phyloP scores from a whole-genome alignment of 768 basidiomycete species.

The Russula vinacea region DNA sequence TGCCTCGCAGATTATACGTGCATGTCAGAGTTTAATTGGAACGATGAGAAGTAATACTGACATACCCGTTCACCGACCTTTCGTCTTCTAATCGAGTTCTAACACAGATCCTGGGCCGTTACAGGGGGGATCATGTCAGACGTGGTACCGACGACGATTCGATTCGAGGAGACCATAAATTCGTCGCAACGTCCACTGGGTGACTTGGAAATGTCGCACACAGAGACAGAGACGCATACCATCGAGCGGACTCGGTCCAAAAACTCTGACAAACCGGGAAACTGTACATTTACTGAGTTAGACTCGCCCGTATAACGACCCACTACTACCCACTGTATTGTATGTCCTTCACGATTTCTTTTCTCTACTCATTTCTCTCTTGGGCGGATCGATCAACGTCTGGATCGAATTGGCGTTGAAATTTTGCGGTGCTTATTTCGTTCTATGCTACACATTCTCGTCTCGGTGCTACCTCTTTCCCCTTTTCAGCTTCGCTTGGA shows the following conservation, averaged over 20 bases:
- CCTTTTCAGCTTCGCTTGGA: background rate
- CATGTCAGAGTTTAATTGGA: conserved; percentile 25
- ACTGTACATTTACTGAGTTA: background rate
- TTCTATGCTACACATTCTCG: background rate
- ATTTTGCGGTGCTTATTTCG: background rate
- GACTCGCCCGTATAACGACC: conserved; percentile 9
- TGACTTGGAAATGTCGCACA: background rate
- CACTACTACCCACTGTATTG: background rate
- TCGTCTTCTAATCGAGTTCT: background rate
- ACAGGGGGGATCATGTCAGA: background rate
- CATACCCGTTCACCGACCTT: background rate
- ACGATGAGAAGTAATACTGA: conserved; percentile 12
- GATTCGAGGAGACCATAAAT: background rate
- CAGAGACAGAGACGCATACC: background rate
- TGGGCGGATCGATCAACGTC: background rate
- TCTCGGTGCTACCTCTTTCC: background rate
- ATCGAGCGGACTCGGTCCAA: background rate
- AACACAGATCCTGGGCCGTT: conserved; percentile 11
- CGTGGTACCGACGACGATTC: background rate
- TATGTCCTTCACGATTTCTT: background rate
- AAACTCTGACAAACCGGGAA: background rate
- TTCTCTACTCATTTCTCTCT: background rate
- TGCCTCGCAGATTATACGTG: conserved; percentile 23
- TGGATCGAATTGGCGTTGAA: background rate
- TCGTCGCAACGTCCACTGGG: background rate